A percentile compares a stretch with the other conserved stretches of the same genome.
phyloP scores from a whole-genome alignment of 2,329 filamentous ascomycete genomes.

The Chaetomium strumarium region DNA sequence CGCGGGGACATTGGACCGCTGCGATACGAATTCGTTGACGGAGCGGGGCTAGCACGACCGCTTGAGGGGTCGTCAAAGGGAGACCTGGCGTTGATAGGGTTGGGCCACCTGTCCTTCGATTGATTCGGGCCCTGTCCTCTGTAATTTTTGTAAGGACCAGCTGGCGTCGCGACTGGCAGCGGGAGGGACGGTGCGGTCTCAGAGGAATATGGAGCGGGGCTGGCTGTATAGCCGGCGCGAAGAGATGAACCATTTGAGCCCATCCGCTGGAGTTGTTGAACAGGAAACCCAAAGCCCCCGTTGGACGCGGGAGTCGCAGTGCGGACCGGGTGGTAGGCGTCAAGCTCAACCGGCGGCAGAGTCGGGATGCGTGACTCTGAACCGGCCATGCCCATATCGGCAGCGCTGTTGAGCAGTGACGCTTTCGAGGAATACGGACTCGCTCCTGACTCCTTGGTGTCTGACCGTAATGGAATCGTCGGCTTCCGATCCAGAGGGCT shows the following conservation, averaged over 20 bases:
- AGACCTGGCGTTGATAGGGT: slow-evolving; percentile 1
- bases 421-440: slow-evolving; percentile 27
- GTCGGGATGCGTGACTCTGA: slow-evolving; percentile 27
- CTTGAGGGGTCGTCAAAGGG: slow-evolving; percentile 21
- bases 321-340: slow-evolving; percentile 19
- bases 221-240: slow-evolving; percentile 22
- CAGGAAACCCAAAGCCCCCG: slow-evolving; percentile 22
- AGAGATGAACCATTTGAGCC: slow-evolving; percentile 25
- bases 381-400: slow-evolving; percentile 28
- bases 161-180: slow-evolving; percentile 24
- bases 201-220: slow-evolving; percentile 24
- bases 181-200: slow-evolving; percentile 27
- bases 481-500: slow-evolving; percentile 47
- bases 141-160: slow-evolving; percentile 15
- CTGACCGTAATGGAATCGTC: slow-evolving; percentile 35
- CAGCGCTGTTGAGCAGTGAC: slow-evolving; percentile 29
- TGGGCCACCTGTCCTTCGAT: slow-evolving; percentile 6
- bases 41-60: slow-evolving; percentile 29
- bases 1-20: slow-evolving; percentile 21
- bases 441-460: slow-evolving; percentile 24
- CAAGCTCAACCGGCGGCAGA: slow-evolving; percentile 20
- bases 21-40: slow-evolving; percentile 25
- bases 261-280: slow-evolving; percentile 23
- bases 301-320: slow-evolving; percentile 25
- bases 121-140: slow-evolving; percentile 14